Conservation (phyloP, 768 basidiomycete genomes). For the Suillus fuscotomentosus region DNA sequence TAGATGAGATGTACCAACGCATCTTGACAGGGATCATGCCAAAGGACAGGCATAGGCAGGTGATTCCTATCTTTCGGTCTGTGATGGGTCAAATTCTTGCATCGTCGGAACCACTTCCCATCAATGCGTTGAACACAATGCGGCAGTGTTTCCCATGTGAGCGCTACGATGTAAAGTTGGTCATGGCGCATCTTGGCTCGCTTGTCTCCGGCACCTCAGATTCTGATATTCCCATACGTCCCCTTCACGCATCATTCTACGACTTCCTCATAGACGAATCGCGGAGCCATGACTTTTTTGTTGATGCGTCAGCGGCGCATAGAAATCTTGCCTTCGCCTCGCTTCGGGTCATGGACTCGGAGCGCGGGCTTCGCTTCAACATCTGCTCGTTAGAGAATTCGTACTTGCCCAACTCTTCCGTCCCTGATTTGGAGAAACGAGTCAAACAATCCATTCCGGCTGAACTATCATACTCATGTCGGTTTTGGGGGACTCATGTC, state of each 20-base stretch:
- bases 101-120: slow-evolving; percentile 6
- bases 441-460: background rate
- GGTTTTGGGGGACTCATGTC: background rate
- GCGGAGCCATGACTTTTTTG: slow-evolving; percentile 13
- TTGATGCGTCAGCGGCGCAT: background rate
- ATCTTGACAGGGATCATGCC: slow-evolving; percentile 6
- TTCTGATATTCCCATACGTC: slow-evolving; percentile 6
- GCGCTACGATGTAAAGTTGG: too few relatives aligned
- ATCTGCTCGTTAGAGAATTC: background rate
- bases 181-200: too few relatives aligned
- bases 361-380: background rate
- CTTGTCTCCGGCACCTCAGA: background rate
- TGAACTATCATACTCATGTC: background rate
- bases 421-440: background rate
- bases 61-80: too few relatives aligned
- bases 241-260: slow-evolving; percentile 25
- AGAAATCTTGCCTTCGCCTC: slow-evolving; percentile 15
- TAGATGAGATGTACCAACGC: slow-evolving; percentile 1
- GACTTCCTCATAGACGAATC: slow-evolving; percentile 20
- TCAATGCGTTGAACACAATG: background rate
- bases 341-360: slow-evolving; percentile 7
- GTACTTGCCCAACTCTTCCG: background rate
- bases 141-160: too few relatives aligned
- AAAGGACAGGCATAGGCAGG: background rate
- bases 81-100: slow-evolving; percentile 1